A percentile compares a stretch with the other conserved stretches of the same genome.
Conservation (phyloP, 805 yeast genomes). For the Priceomyces haplophilus region DNA sequence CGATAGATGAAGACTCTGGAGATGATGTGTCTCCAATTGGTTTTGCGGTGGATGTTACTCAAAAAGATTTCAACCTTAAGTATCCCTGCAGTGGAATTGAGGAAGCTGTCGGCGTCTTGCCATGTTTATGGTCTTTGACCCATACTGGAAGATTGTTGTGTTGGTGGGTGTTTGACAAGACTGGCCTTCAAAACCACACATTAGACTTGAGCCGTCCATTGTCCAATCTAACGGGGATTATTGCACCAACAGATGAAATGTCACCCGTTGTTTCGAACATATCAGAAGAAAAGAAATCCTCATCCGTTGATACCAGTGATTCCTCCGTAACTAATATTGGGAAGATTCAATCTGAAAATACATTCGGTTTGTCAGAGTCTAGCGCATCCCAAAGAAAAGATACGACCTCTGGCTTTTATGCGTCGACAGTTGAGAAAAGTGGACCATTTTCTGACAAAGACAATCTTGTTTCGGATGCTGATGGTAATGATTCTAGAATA, state of each 20-base stretch:
- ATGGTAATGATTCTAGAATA: too few species aligned
- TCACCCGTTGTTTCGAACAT: background rate
- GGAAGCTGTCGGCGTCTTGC: conserved; percentile 53
- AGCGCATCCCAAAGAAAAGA: conserved; percentile 8
- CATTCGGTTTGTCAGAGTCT: conserved; percentile 16
- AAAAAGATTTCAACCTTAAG: conserved; percentile 35
- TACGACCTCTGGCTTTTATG: conserved; percentile 5
- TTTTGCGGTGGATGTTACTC: conserved; percentile 55
- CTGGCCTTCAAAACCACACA: conserved; percentile 42
- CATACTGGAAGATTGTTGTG: conserved; percentile 59
- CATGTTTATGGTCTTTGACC: conserved; percentile 60
- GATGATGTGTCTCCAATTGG: conserved; percentile 76
- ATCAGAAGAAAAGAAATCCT: background rate
- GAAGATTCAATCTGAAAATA: conserved; percentile 4
- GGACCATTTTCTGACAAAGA: conserved; percentile 3
- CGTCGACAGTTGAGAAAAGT: conserved; percentile 11
- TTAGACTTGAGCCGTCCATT: conserved; percentile 17
- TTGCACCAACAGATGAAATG: background rate
- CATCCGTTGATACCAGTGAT: background rate
- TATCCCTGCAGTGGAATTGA: conserved; percentile 62
- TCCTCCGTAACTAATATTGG: background rate
- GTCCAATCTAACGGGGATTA: background rate
- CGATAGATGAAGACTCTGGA: conserved; percentile 61
- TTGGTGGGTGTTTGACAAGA: conserved; percentile 63
- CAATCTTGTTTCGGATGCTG: too few species aligned